Evolutionary conservation across 2,329 filamentous ascomycete species (phyloP), one percentile per base, ranked within the genome.

Genomic region (Trichophyton simii): DNA sequence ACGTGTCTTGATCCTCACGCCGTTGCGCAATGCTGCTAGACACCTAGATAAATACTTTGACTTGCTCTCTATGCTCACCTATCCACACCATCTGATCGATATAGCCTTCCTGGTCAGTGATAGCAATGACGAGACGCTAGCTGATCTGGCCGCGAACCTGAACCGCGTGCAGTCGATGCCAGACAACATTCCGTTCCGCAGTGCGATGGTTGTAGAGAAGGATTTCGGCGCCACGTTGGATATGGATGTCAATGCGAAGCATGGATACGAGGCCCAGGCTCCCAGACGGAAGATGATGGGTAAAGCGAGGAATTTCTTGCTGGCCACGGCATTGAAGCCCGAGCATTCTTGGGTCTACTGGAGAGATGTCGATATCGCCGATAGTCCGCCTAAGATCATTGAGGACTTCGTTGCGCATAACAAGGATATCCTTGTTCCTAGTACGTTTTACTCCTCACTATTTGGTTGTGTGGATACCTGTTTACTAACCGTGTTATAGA

Each of bases 271-370:
- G 62, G 91, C 89, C 1, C 94, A 99, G 72, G 94, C 87, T 1
- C 91, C 92, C 4, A 84, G 94, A 65, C 85, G 94, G 66, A 97
- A 92, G 77, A 85, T 87, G 41, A 91, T 99, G 83, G 94, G 88
- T 54, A 85, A 82, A 67, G 94, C 94, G 31, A 84, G 94, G 68
- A 99, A 99, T 74, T 99, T 95, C 74, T 80, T 99, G 20, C 83
- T 99, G 1, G 83, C 85, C 36, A 81, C 89, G 0, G 87, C 94
- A 2, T 72, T 99, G 69, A 95, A 95, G 78, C 85, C 91, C 0
- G 91, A 97, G 64, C 94, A 99, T 72, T 92, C 91, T 7, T 99
- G 94, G 94, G 91, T 97, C 7, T 97, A 96, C 75, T 99, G 94
- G 94, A 85, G 94, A 63, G 94, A 99, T 73, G 91, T 96, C 58